Base-by-base conservation (phyloP, 2,329 filamentous ascomycete genomes). In the Mycogone perniciosa region DNA sequence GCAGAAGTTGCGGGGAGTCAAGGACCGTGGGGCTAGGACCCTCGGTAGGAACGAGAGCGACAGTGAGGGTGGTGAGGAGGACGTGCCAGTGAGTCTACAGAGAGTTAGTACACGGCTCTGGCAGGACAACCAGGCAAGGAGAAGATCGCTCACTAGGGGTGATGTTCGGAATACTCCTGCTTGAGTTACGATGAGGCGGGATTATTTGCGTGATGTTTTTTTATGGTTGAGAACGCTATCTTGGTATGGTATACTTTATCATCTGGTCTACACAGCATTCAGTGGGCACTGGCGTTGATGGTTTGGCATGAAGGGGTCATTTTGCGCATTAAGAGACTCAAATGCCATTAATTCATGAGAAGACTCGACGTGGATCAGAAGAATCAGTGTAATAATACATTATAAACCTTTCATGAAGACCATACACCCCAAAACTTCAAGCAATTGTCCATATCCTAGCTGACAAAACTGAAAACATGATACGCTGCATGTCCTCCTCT, bases 11-110 rank as follows among this genome's bases (percentile, higher is more conserved):
- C 54, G 56, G 33, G 51, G 44, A 31, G 55, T 31, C 34, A 56
- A 54, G 3, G 50, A 44, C 3, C 39, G 49, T 3, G 60, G 57
- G 29, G 60, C 62, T 3, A 62, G 59, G 2, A 53, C 56, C 0
- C n/a, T 8, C 9, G 33, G 11, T 6, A 43, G 41, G 29, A 44
- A 30, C n/a, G 43, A 31, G 33, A 46, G 43, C 7, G 62, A 59
- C 1, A 56, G 58, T 2, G 61, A 59, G n/a, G 60, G 60, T 33
- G 56, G 57, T 2, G 57, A 67, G n/a, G 69, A 70, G 8, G 68
- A 70, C 33, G 59, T 78, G 41, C 75, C 75, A 2, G 62, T 70
- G 56, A 75, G 72, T 52, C 56, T 79, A 50, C 74, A 73, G 53
- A 68, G 75, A 48, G 74, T 79, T 2, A 70, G 74, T 34, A 71